Evolutionary conservation across 2,329 filamentous ascomycete species (phyloP), one percentile per base, ranked within the genome.

Genomic region (Pyricularia sp.): DNA sequence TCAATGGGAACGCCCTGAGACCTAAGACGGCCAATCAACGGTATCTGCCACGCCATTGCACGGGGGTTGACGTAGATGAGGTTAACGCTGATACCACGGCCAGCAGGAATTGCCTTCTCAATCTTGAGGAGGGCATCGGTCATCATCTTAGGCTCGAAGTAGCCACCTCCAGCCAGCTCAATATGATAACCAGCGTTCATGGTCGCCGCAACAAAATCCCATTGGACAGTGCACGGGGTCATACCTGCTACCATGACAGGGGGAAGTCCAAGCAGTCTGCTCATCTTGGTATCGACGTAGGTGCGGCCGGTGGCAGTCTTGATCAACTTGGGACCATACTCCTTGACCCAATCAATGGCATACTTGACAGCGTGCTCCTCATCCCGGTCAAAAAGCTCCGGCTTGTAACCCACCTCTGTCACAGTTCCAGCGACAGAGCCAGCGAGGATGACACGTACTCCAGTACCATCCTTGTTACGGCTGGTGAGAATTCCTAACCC

Each of bases 381-480:
- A 74, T 99, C 94, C 65, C 94, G 89, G 74, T 99, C 93, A 71
- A 99, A 99, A 63, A 99, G 83, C 78, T 99, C 94, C 2, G 93
- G 89, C 82, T 99, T 99, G 82, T 97, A 99, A 65, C 94, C 94
- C 67, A 99, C 89, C 76, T 97, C 94, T 35, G 84, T 82, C 66
- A 96, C 89, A 24, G 92, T 92, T 63, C 93, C 93, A 71, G 93
- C 90, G 71, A 99, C 89, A n/a, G 91, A 85, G 68, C 96, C 94
- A 59, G 92, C 94, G 66, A 99, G 84, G 69, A 99, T 96, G 69
- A 99, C 93, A 67, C 93, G 91, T 44, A 99, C 94, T 72, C 94
- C 94, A 66, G 92, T 97, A 68, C 94, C 94, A 76, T 99, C 96
- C 81, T 99, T 99, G 84, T 97, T 99, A 71, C 94, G 91, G 82